phyloP scores from a whole-genome alignment of 495 filamentous ascomycete genomes.

The Trichoderma asperelloides region DNA sequence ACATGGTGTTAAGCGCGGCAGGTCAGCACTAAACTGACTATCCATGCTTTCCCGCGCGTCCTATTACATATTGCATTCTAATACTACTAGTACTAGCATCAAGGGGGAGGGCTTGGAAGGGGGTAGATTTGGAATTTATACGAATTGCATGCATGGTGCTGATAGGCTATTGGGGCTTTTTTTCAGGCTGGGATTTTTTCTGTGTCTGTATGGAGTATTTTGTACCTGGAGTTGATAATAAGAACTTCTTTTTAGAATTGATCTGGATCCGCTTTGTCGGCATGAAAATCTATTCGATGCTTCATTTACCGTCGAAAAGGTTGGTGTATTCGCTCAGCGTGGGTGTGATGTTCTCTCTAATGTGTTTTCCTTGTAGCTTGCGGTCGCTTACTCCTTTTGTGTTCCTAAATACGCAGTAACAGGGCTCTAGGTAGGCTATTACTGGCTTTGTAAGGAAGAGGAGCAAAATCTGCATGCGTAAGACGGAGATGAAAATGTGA shows the following conservation, averaged over 20 bases:
- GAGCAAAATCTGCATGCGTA: too few relatives aligned
- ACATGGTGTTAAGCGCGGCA: slow-evolving; percentile 71
- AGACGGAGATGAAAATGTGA: too few relatives aligned
- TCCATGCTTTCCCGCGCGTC: slow-evolving; percentile 10
- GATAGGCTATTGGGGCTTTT: background rate
- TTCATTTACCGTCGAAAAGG: too few relatives aligned
- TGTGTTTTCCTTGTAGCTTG: too few relatives aligned
- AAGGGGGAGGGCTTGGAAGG: slow-evolving; percentile 10
- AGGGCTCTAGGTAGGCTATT: too few relatives aligned
- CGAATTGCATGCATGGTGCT: slow-evolving; percentile 4
- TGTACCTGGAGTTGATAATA: background rate
- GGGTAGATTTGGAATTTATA: background rate
- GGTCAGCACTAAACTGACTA: slow-evolving; percentile 10
- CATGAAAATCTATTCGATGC: background rate
- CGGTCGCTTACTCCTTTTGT: too few relatives aligned
- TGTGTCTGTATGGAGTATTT: background rate
- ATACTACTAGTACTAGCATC: slow-evolving; percentile 11
- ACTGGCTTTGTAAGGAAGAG: too few relatives aligned
- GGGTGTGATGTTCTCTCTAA: too few relatives aligned
- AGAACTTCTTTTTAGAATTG: background rate
- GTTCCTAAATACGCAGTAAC: too few relatives aligned
- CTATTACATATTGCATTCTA: background rate
- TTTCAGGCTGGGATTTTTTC: background rate
- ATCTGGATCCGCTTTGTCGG: background rate
- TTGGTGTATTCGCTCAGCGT: too few relatives aligned